Evolutionary conservation across 2,329 filamentous ascomycete genomes (phyloP).

Genomic region (Tolypocladium cylindrosporum): DNA sequence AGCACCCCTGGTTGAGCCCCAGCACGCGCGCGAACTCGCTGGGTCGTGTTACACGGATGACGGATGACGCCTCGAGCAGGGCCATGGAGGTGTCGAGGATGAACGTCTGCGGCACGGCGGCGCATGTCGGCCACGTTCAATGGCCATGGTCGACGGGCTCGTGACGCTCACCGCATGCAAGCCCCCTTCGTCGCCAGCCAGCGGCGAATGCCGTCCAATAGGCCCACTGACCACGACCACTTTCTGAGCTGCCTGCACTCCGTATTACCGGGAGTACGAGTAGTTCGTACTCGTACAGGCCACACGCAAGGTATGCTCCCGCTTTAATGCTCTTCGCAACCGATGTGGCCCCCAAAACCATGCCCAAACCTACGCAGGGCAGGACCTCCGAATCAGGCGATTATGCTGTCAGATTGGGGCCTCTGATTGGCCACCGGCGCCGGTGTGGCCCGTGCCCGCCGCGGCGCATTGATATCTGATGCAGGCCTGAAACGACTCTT

Average conservation of each 20-base stretch:
- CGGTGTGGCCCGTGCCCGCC: conserved; percentile 7
- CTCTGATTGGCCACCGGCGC: conserved; percentile 14
- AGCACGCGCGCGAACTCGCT: neutral
- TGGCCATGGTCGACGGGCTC: neutral
- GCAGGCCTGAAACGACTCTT: conserved; percentile 2
- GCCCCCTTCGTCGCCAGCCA: neutral
- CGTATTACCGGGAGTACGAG: no score
- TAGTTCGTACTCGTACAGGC: no score
- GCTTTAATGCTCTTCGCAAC: neutral
- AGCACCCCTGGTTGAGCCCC: neutral
- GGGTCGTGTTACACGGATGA: neutral
- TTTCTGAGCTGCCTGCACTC: neutral
- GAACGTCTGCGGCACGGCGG: neutral
- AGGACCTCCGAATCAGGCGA: conserved; percentile 12
- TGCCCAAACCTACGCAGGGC: neutral
- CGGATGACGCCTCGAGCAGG: neutral
- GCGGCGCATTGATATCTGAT: conserved; percentile 9
- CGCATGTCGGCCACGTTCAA: neutral
- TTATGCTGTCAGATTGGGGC: conserved; percentile 5
- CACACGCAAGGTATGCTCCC: neutral
- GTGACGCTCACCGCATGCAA: neutral
- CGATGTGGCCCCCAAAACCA: neutral
- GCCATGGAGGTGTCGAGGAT: neutral
- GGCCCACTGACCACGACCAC: neutral
- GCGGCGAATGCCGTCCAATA: neutral